Evolutionary conservation across 2,329 filamentous ascomycete species (phyloP), one percentile per base, ranked within the genome.

Genomic region (Intubia oerlemansii): DNA sequence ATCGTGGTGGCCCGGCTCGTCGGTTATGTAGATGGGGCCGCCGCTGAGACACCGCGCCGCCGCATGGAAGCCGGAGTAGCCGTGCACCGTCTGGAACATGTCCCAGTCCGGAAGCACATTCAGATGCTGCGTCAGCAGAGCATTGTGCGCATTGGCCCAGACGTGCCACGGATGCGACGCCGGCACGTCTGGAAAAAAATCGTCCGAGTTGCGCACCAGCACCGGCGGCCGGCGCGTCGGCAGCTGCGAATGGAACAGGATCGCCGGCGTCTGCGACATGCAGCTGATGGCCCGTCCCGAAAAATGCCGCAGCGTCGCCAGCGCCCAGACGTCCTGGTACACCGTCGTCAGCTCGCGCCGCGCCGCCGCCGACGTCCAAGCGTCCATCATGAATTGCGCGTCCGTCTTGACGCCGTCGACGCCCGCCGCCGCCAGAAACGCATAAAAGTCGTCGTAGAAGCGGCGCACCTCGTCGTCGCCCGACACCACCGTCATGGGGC

Each of bases 21-120:
- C 88, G 0, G 85, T 95, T 45, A 98, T 84, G 42, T 90, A 93
- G 23, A 98, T 75, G 0, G 85, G 88, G 0, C 88, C 88, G 7
- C 88, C 88, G 27, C 75, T 84, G 8, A 98, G 59, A 46, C 81
- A 91, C 26, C 88, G 66, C 2, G 82, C 84, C 1, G 88, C 85
- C 5, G 80, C 88, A 41, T 98, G 88, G 44, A 88, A 91, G 0
- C 63, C 66, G 0, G 76, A 77, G 46, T 79, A 91, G 15, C 59
- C 53, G 35, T 70, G 63, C 2, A 53, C 52, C 1, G 67, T 71
- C 40, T 73, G 68, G 42, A 74, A 74, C 68, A 74, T 73, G 38
- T 74, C 68, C 65, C 67, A 74, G 47, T 93, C 84, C 0, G 88
- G 85, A 1, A 95, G 52, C 1, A 81, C 66, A 39, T 93, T 92